These are phyloP conservation scores for Allium sativum DNA, from an alignment of 106 monocot genomes.

Conservation along the genomic window DNA sequence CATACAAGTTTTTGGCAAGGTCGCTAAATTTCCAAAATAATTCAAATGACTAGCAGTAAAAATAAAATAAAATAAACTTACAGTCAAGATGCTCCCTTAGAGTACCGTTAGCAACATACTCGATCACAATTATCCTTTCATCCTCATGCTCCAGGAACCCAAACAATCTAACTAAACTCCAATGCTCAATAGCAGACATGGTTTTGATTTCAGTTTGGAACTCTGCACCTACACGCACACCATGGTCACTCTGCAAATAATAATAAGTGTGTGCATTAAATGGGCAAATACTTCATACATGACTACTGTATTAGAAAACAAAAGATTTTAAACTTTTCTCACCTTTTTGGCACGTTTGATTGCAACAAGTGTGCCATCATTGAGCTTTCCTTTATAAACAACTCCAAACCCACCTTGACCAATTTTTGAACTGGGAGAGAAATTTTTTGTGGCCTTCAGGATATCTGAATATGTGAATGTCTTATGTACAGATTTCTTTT, in stretches of 20 bases:
- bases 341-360: constrained; percentile 76
- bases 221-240: constrained; percentile 11
- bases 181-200: constrained; percentile 44
- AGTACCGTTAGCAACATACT: constrained; percentile 67
- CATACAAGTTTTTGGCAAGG: no score
- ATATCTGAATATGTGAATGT: constrained; percentile 41
- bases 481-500: constrained; percentile 13
- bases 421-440: constrained; percentile 44
- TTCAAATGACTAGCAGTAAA: no score
- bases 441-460: constrained; percentile 51
- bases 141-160: constrained; percentile 55
- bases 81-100: constrained; percentile 75
- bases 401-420: constrained; percentile 77
- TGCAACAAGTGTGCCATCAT: constrained; percentile 46
- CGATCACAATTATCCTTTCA: constrained; percentile 55
- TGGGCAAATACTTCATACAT: no score
- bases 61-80: constrained; percentile 13
- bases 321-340: not conserved
- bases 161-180: constrained; percentile 52
- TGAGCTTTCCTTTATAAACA: constrained; percentile 60
- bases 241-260: not conserved
- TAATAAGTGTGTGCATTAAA: not conserved
- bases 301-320: no score
- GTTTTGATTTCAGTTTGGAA: constrained; percentile 61
- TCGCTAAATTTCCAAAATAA: no score